Percentiles rank a stretch among this genome's conserved stretches.
phyloP scores from a whole-genome alignment of 1,284 basidiomycete genomes.

The Pseudozyma thailandica region DNA sequence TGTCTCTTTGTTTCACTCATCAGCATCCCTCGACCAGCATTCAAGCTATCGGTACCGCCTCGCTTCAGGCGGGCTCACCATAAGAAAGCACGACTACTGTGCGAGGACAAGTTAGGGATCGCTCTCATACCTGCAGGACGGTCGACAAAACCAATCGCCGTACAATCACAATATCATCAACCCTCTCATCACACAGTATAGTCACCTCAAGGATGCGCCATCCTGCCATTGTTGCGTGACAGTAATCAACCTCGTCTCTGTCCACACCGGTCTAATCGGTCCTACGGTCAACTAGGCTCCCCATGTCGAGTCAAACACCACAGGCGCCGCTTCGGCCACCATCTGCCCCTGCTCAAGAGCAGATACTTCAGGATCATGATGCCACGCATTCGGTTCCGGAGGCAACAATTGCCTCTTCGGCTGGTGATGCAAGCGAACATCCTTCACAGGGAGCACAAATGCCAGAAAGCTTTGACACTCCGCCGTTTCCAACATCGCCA shows the following conservation, averaged over 20 bases:
- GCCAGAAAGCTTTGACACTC: slow-evolving; percentile 16
- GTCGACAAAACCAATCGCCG: too few species aligned
- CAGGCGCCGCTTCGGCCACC: neutral
- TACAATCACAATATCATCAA: too few species aligned
- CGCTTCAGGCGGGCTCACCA: neutral
- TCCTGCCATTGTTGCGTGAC: neutral
- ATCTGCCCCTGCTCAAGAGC: neutral
- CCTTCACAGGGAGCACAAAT: neutral
- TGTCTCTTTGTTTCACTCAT: neutral
- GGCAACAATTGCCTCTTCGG: slow-evolving; percentile 5
- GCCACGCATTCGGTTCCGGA: neutral
- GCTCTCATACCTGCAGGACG: too few species aligned
- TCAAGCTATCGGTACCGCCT: neutral
- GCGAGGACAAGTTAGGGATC: too few species aligned
- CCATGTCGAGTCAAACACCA: slow-evolving; percentile 11
- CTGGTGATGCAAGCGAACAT: slow-evolving; percentile 6
- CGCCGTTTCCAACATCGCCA: slow-evolving; percentile 40
- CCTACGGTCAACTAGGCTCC: too few species aligned
- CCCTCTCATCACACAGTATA: too few species aligned
- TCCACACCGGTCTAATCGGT: too few species aligned
- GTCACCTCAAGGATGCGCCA: neutral
- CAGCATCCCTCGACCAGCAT: neutral
- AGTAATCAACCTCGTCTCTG: too few species aligned
- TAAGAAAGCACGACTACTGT: too few species aligned
- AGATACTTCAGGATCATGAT: neutral